phyloP scores from a whole-genome alignment of 192 early-diverging fungal species.

The Allomyces arbusculus region DNA sequence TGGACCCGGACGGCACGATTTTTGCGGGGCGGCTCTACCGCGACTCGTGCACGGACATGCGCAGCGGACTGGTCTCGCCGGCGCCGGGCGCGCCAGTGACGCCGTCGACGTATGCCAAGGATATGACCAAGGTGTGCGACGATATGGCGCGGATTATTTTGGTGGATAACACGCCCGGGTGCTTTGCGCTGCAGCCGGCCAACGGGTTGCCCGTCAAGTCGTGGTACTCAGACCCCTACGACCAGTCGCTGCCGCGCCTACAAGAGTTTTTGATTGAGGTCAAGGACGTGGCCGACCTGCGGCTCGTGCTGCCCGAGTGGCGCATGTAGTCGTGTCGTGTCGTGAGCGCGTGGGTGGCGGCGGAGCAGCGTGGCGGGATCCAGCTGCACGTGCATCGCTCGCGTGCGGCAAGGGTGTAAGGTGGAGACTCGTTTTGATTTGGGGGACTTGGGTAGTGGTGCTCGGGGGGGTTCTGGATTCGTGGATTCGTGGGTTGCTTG shows the following conservation, averaged over 20 bases:
- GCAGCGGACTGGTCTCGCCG: neutral
- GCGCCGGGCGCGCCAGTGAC: no score
- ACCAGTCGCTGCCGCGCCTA: neutral
- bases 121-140: neutral
- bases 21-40: neutral
- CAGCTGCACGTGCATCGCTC: no score
- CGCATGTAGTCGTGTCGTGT: neutral
- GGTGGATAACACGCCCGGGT: neutral
- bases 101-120: neutral
- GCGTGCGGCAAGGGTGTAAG: no score
- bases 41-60: neutral
- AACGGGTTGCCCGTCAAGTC: neutral
- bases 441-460: no score
- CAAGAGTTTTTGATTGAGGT: neutral
- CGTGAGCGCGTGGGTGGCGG: no score
- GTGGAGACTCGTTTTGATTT: no score
- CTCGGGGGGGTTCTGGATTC: no score
- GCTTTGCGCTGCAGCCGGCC: neutral
- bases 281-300: neutral
- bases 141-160: neutral
- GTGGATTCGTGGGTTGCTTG: no score
- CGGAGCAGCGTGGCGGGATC: no score
- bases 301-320: neutral
- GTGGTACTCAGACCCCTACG: neutral
- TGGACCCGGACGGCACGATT: neutral